Base-by-base conservation (phyloP, 805 yeast genomes). In the Candida krabiensis region DNA sequence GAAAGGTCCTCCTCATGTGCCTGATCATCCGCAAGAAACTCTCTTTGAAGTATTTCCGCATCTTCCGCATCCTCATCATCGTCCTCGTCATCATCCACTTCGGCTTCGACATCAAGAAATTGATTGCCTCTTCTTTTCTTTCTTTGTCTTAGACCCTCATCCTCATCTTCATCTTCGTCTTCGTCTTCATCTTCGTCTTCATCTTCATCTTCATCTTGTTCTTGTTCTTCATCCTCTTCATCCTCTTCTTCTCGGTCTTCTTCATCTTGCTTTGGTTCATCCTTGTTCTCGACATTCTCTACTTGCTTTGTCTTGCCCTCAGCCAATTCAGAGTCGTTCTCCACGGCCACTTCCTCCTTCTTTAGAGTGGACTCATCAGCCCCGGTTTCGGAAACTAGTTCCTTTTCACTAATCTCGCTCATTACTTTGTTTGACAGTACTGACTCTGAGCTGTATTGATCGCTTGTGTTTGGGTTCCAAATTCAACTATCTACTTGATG, bases 51-150 rank as follows among this genome's bases (percentile, higher is more conserved):
- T 21, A 86, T 67, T 46, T 86, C 97, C n/a, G 95, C 90, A 50
- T 84, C 98, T 46, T 91, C 98, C 33, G 89, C 98, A 44, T 90
- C 98, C 46, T 88, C 91, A 21, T 81, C 79, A 29, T 85, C 95
- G 49, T 91, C 98, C 38, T 93, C 98, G 50, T 93, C 98, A 44
- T 91, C 98, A 62, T 91, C 96, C 41, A 93, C 99, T 63, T 91
- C 98, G 43, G 97, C 99, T 71, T 93, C 98, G 38, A 93, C 95
- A 86, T 93, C 99, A 66, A 93, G 74, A 63, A 89, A 93, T 71
- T 85, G 90, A 63, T 91, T 91, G 43, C 86, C 74, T 55, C 77
- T 66, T 56, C 73, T 67, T 46, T 69, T 73, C 42, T 67, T 67
- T 33, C 67, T 64, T 30, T 73, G 69, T 4, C 70, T 71, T n/a